Evolutionary conservation across 352 stramenopile genomes (phyloP), one percentile per base, ranked within the genome.

Genomic region (Pythium aphanidermatum): DNA sequence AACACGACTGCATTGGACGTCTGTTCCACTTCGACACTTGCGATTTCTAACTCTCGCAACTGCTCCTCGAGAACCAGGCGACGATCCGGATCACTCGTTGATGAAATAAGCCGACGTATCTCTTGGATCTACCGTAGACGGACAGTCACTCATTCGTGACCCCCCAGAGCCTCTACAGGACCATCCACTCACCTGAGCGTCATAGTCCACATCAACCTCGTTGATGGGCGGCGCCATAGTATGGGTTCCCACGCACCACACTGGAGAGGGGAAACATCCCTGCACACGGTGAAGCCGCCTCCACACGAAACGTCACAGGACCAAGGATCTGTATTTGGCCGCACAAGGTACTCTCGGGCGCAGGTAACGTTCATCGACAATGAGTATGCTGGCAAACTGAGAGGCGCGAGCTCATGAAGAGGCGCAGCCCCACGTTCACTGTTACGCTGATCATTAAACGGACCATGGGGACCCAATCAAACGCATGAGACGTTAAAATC

Each of bases 61-160:
- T 89, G 76, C 20, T 92, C 76, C 40, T 88, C 79, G 8, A 92
- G 58, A 8, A 63, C 55, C 13, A 59, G 55, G 17, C 70, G 62
- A 31, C 76, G 72, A 10, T 86, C 74, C 2, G 55, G 47, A 46
- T 89, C 79, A 7, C 66, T 83, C 12, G 79, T 81, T 8, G 76
- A 71, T 24, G 76, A 86, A 52, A 92, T 78, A 17, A 92, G 55
- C 11, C 76, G 74, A 40, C 69, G 76, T 38, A 89, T 86, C 70
- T 92, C 76, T 38, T 84, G 63, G 46, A 87, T 85, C 79, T 87
- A 44, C 20, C 17, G 43, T 14, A 42, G 10, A 8, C 21, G 35
- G n/a, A n/a, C n/a, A n/a, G n/a, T n/a, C n/a, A n/a, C n/a, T n/a
- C n/a, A n/a, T n/a, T n/a, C n/a, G n/a, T n/a, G n/a, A n/a, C n/a